phyloP scores from a whole-genome alignment of 2,329 filamentous ascomycete species.

The Dactylellina haptotyla region DNA sequence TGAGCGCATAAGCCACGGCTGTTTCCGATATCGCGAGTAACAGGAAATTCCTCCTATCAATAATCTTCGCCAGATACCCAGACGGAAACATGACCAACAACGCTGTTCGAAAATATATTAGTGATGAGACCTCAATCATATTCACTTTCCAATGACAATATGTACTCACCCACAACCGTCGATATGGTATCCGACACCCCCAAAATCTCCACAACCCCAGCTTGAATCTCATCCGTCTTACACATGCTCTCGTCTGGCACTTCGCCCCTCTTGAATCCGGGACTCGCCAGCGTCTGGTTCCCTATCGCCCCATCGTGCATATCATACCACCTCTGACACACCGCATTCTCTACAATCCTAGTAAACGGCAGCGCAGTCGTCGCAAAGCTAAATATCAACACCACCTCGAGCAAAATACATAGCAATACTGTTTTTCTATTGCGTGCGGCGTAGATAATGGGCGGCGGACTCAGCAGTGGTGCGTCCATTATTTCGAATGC shows the following conservation, averaged over 20 bases:
- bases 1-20: slow-evolving; percentile 18
- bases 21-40: slow-evolving; percentile 33
- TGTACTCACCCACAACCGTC: slow-evolving; percentile 40
- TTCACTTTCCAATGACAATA: neutral
- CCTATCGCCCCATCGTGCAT: neutral
- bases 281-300: slow-evolving; percentile 29
- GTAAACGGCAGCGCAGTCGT: slow-evolving; percentile 43
- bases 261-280: neutral
- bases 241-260: slow-evolving; percentile 37
- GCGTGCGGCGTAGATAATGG: slow-evolving; percentile 25
- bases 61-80: slow-evolving; percentile 40
- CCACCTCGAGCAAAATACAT: slow-evolving; percentile 44
- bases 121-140: neutral
- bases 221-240: slow-evolving; percentile 53
- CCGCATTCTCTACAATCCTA: slow-evolving; percentile 45
- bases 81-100: slow-evolving; percentile 49
- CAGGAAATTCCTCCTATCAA: slow-evolving; percentile 42
- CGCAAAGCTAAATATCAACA: slow-evolving; percentile 43
- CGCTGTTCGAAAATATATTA: slow-evolving; percentile 22
- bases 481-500: slow-evolving; percentile 49
- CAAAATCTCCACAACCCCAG: slow-evolving; percentile 49
- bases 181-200: slow-evolving; percentile 45
- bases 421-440: slow-evolving; percentile 26
- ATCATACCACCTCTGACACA: slow-evolving; percentile 50
- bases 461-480: slow-evolving; percentile 15